Base-by-base conservation (phyloP, 768 basidiomycete genomes). In the Leccinum barrowsii region DNA sequence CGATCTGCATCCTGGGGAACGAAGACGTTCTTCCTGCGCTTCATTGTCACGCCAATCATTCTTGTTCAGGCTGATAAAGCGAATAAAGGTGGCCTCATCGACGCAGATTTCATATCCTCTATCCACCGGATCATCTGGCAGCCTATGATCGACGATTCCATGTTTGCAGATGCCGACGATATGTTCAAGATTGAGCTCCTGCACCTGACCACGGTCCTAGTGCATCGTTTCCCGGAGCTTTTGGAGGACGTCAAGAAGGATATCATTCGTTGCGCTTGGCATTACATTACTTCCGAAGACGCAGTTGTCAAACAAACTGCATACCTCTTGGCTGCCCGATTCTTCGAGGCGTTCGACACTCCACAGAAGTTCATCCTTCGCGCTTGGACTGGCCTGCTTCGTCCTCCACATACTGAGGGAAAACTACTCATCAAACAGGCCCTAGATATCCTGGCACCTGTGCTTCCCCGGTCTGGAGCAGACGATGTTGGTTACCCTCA, bases 191-290 rank as follows among this genome's bases (percentile, higher is more conserved):
- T 98, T 59, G 97, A 98, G 72, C 80, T 97, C 17, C 78, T 98
- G 42, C 88, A 95, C 65, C 76, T 98, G 67, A 94, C 95, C 5
- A 93, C 89, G 0, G 79, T 93, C 34, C 81, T 99, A 59, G 88
- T 98, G 4, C 90, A 95, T 59, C 81, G 89, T 65, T 94, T 92
- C 63, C 82, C 87, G 2, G 76, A 83, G n/a, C 73, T 92, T n/a
- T 78, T 97, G 46, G 85, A 84, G 58, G 89, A 92, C 48, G 84
- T 83, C 37, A 85, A 90, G 73, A 98, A 94, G 71, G 92, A 95
- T 59, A 86, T 98, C 63, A 94, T 98, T 76, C 91, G 89, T 70
- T 89, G 90, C 57, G 92, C 93, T 19, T 98, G 94, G 94, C 83
- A 87, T 65, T 91, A 87, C 65, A 90, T 95, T 63, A 82, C 81